Evolutionary conservation across 768 basidiomycete genomes (phyloP), one percentile per base, ranked within the genome.

Genomic region (Mycena galericulata): DNA sequence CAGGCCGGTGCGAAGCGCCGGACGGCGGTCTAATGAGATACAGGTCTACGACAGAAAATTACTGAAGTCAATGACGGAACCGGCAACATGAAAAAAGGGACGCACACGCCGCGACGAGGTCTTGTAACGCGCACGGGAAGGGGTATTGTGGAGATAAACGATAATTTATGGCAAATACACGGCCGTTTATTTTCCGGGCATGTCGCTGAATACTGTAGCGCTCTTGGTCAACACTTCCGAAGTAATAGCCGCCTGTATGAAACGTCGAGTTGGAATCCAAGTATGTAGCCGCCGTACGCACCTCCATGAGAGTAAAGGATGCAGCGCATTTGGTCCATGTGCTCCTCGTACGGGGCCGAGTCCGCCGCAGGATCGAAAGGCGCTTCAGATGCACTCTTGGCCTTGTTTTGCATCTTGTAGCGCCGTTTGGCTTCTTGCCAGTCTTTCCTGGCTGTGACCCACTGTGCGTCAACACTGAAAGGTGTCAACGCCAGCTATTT

Each of bases 91-190:
- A n/a, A n/a, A n/a, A 24, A 45, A 51, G n/a, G 29, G 56, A 40
- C 90, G 72, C 72, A 95, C 94, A 99, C 10, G 96, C 91, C 3
- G 97, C 94, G 14, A 99, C 75, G 36, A 90, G 82, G 78, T 99
- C 97, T 73, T 98, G 96, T 9, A 98, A 79, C 1, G 92, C 94
- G 71, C 94, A 95, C 17, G 97, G 97, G 76, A 98, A 98, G 1
- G 97, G 97, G 73, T 97, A 99, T 79, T 98, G 97, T 0, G 97
- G 97, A 17, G 97, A 93, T n/a, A 97, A 87, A 41, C 92, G 87
- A 74, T 94, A 94, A 70, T 92, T 92, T 60, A 94, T 84, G 65
- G 92, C 89, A 73, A 97, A 94, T 15, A 95, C 92, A 53, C 97
- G 88, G 1, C 97, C 97, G 67, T 91, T 94, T 77, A 95, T 95